Evolutionary conservation across 331 rosid species (phyloP), one percentile per base, ranked within the genome.

Genomic region (Pyracantha coccinea): DNA sequence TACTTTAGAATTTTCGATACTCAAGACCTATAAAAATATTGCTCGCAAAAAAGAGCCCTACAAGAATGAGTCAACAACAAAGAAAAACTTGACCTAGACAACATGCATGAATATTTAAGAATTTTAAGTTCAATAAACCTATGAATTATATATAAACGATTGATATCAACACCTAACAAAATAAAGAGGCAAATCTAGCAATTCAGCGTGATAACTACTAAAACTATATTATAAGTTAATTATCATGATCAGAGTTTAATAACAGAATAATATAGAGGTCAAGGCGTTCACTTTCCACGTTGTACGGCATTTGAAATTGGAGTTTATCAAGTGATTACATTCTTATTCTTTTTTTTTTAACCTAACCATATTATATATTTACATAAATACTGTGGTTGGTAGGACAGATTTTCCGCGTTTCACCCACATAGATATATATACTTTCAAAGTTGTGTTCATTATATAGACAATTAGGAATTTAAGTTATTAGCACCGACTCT

Each of bases 391-490:
- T 12, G 55, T 25, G 62, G 24, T 19, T 38, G 25, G 78, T 20
- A 57, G 66, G 63, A 57, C 69, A 28, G 28, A 57, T 55, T 78
- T 79, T 73, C 69, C 52, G 73, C 24, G 25, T 62, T 60, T 50
- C 28, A 23, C 66, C 77, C 47, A 32, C 72, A 72, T 53, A 21
- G 41, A 17, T 17, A 6, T 66, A 57, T 74, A 58, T 38, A 10
- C 71, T 73, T 59, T 79, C 83, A 79, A 74, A 72, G 29, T 69
- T 52, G 79, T 31, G 59, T 65, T 76, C 79, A 69, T 69, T 63
- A 19, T 23, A 35, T 14, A 14, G 13, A 29, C 50, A 50, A 32
- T 7, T 50, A 16, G 55, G 55, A 6, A 50, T 50, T 16, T 50
- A 16, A 16, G 55, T 38, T 38, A 10, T 10, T 10, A 10, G 45